phyloP scores from a whole-genome alignment of 768 basidiomycete genomes.

The Mycena crocata region DNA sequence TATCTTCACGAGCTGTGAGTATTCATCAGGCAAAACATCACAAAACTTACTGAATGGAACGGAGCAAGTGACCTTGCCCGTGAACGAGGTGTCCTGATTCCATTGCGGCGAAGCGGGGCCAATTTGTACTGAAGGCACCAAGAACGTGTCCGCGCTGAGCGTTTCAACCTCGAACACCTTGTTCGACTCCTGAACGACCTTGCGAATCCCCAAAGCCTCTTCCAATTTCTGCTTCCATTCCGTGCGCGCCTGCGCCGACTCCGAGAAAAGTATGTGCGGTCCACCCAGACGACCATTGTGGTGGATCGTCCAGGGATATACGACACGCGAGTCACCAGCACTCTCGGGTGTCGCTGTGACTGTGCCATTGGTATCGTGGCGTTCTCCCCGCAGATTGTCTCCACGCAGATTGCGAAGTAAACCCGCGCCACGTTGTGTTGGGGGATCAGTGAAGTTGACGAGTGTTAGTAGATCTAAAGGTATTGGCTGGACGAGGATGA shows the following conservation, averaged over 20 bases:
- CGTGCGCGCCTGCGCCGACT: slow-evolving; percentile 74
- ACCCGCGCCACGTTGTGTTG: slow-evolving; percentile 80
- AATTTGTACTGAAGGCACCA: slow-evolving; percentile 73
- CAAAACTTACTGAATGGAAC: slow-evolving; percentile 85
- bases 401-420: slow-evolving; percentile 74
- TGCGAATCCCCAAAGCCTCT: slow-evolving; percentile 87
- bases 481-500: slow-evolving; percentile 72
- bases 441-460: slow-evolving; percentile 85
- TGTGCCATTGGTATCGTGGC: slow-evolving; percentile 36
- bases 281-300: slow-evolving; percentile 94
- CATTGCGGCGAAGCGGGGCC: slow-evolving; percentile 62
- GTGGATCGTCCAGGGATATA: slow-evolving; percentile 90
- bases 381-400: slow-evolving; percentile 42
- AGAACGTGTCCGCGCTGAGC: slow-evolving; percentile 89
- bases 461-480: slow-evolving; percentile 91
- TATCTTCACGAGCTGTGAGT: slow-evolving; percentile 60
- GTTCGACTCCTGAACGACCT: slow-evolving; percentile 91
- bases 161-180: slow-evolving; percentile 95
- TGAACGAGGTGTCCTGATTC: slow-evolving; percentile 76
- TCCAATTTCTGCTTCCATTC: slow-evolving; percentile 94
- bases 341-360: slow-evolving; percentile 36
- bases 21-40: not conserved
- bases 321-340: slow-evolving; percentile 73
- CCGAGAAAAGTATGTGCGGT: slow-evolving; percentile 88
- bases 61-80: slow-evolving; percentile 93